A percentile compares a stretch with the other conserved stretches of the same genome.
These are phyloP conservation scores for Incumbomyces lentus DNA, from an alignment of 2,329 filamentous ascomycete species.

Conservation along the genomic window DNA sequence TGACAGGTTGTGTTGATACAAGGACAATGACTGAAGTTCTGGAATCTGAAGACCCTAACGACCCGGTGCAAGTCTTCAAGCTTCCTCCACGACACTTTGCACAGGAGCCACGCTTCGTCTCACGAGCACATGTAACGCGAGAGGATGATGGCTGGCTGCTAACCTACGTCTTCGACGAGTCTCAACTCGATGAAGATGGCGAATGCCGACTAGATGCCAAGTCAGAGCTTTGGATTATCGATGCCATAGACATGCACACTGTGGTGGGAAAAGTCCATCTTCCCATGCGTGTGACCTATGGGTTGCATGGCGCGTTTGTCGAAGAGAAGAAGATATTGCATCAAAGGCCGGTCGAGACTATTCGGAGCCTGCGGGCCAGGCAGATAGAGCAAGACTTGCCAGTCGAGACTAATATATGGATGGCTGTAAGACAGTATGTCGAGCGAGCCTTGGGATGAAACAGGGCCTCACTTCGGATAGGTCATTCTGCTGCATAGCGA, in stretches of 20 bases:
- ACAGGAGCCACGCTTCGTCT: conserved; percentile 58
- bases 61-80: conserved; percentile 52
- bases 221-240: conserved; percentile 59
- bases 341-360: conserved; percentile 35
- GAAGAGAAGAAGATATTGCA: conserved; percentile 40
- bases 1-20: conserved; percentile 54
- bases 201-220: conserved; percentile 35
- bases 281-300: conserved; percentile 60
- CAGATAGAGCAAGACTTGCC: not conserved
- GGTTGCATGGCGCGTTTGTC: conserved; percentile 56
- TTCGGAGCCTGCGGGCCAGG: conserved; percentile 14
- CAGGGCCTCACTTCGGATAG: not conserved
- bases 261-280: conserved; percentile 50
- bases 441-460: conserved; percentile 9
- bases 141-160: conserved; percentile 61
- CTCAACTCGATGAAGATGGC: conserved; percentile 46
- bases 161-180: conserved; percentile 61
- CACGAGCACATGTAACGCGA: conserved; percentile 28
- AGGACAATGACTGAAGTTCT: conserved; percentile 46
- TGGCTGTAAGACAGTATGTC: conserved; percentile 4
- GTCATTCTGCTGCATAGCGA: conserved; percentile 1
- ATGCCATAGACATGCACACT: conserved; percentile 52
- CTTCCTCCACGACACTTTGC: conserved; percentile 53
- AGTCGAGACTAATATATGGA: conserved; percentile 4
- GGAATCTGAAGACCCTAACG: conserved; percentile 33